Conservation (phyloP, 176 grass and related monocot genomes). For the Poa pratensis region DNA sequence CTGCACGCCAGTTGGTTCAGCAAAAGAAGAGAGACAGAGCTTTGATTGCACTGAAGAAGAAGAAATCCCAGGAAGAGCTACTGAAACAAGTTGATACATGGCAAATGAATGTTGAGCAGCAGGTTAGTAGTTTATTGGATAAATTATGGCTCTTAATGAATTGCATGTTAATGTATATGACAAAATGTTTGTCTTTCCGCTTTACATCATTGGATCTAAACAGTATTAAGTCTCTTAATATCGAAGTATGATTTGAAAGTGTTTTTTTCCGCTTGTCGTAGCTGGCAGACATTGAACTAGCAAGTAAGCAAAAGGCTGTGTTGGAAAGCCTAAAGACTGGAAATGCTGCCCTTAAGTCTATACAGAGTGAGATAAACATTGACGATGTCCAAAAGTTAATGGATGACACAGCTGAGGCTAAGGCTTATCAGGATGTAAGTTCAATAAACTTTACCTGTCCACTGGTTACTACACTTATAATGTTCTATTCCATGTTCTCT, state of each 20-base stretch:
- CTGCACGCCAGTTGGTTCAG: constrained; percentile 77
- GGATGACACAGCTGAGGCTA: constrained; percentile 96
- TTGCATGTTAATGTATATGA: background rate
- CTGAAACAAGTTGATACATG: constrained; percentile 93
- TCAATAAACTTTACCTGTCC: constrained; percentile 23
- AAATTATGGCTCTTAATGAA: constrained; percentile 17
- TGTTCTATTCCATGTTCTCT: constrained; percentile 23
- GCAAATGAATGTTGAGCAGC: constrained; percentile 95
- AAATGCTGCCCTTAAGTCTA: constrained; percentile 89
- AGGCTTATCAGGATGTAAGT: constrained; percentile 98
- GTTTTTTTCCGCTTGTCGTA: constrained; percentile 49
- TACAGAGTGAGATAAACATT: constrained; percentile 97
- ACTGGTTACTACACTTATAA: constrained; percentile 21
- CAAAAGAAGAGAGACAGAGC: constrained; percentile 93
- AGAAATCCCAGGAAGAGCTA: constrained; percentile 91
- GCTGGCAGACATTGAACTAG: constrained; percentile 95
- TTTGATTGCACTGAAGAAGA: constrained; percentile 96
- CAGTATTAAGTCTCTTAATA: constrained; percentile 15
- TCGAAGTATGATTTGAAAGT: constrained; percentile 16
- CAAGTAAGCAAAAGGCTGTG: constrained; percentile 94
- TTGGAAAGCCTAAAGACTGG: constrained; percentile 96
- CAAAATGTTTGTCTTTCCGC: background rate
- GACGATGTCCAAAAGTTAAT: constrained; percentile 98
- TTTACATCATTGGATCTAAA: constrained; percentile 22
- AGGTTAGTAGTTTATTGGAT: constrained; percentile 57